Evolutionary conservation across 2,329 filamentous ascomycete species (phyloP).

Genomic region (Monosporascus sp.): DNA sequence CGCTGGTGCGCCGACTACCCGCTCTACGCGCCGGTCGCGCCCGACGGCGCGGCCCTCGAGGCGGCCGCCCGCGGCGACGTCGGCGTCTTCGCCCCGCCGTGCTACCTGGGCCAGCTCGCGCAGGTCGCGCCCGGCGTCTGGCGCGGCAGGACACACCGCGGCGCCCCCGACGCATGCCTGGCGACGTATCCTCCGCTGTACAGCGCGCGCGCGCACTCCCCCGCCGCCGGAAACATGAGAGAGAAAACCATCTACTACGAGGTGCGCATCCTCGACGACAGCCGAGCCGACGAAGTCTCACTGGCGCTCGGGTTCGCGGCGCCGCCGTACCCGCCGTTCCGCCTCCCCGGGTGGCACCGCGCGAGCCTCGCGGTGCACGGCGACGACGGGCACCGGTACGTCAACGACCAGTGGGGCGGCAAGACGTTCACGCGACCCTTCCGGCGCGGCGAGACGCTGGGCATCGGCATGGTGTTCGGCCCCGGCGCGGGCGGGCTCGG

Average conservation of each 20-base stretch:
- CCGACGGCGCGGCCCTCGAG: constrained; percentile 39
- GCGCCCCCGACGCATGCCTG: constrained; percentile 56
- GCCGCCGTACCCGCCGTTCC: constrained; percentile 70
- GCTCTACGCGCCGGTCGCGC: constrained; percentile 48
- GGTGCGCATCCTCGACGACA: constrained; percentile 48
- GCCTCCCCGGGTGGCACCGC: constrained; percentile 77
- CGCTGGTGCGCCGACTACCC: constrained; percentile 60
- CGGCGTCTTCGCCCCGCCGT: constrained; percentile 45
- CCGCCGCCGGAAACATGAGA: constrained; percentile 33
- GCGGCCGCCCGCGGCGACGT: constrained; percentile 50
- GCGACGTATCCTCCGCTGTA: constrained; percentile 67
- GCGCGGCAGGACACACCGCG: constrained; percentile 35
- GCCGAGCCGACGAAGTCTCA: constrained; percentile 34
- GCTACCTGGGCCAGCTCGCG: constrained; percentile 42
- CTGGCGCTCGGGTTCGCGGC: constrained; percentile 67
- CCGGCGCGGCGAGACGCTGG: constrained; percentile 59
- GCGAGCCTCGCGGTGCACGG: constrained; percentile 71
- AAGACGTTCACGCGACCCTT: constrained; percentile 63
- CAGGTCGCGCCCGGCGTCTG: constrained; percentile 47
- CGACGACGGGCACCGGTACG: constrained; percentile 71
- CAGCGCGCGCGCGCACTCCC: constrained; percentile 52
- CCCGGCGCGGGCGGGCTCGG: constrained; percentile 25
- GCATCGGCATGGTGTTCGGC: constrained; percentile 63
- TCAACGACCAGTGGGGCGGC: constrained; percentile 72
- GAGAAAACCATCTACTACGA: constrained; percentile 66